These are phyloP conservation scores for Nakaseomyces bracarensis DNA, from an alignment of 1,139 yeast genomes.

Conservation along the genomic window DNA sequence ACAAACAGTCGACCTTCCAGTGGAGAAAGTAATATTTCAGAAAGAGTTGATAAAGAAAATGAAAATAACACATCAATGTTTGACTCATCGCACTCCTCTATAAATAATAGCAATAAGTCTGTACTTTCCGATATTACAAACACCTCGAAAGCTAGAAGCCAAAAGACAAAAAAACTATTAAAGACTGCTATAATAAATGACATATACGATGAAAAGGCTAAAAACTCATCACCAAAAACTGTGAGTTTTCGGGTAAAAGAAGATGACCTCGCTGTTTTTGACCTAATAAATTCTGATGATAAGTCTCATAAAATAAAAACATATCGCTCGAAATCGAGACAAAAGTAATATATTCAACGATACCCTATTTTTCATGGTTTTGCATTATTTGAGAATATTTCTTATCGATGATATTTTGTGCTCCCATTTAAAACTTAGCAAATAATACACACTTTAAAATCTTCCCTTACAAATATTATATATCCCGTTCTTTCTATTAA, in stretches of 20 bases:
- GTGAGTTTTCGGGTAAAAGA: conserved; percentile 23
- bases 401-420: too few relatives aligned
- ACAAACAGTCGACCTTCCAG: not conserved
- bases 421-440: too few relatives aligned
- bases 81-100: conserved; percentile 2
- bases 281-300: conserved; percentile 22
- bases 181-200: conserved; percentile 28
- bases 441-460: too few relatives aligned
- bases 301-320: conserved; percentile 19
- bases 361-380: not conserved
- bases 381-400: too few relatives aligned
- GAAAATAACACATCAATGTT: conserved; percentile 2
- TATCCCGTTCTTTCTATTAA: too few relatives aligned
- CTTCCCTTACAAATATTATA: too few relatives aligned
- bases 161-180: conserved; percentile 21
- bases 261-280: conserved; percentile 29
- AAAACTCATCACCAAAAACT: conserved; percentile 13
- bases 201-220: conserved; percentile 17
- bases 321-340: conserved; percentile 16
- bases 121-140: conserved; percentile 23
- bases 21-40: not conserved
- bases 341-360: not conserved
- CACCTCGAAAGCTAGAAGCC: conserved; percentile 12
- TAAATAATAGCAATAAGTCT: conserved; percentile 8
- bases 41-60: not conserved